Percentiles rank a stretch among this genome's conserved stretches.
phyloP scores from a whole-genome alignment of 2,329 filamentous ascomycete species.

The Tolypocladium album region DNA sequence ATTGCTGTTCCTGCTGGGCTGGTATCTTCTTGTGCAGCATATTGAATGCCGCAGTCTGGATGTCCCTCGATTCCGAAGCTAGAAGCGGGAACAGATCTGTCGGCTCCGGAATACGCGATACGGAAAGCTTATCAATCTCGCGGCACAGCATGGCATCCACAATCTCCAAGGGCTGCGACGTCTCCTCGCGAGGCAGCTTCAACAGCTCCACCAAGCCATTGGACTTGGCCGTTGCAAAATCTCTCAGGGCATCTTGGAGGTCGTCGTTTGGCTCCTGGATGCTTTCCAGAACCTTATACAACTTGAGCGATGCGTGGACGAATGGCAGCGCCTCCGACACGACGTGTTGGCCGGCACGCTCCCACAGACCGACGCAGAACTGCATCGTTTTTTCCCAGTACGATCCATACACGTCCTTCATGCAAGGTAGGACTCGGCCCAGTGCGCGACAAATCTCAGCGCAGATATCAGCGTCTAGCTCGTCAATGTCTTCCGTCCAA shows the following conservation, averaged over 20 bases:
- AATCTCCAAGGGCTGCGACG: slow-evolving; percentile 59
- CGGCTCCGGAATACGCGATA: slow-evolving; percentile 50
- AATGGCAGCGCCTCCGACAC: slow-evolving; percentile 45
- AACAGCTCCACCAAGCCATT: slow-evolving; percentile 53
- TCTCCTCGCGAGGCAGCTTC: slow-evolving; percentile 32
- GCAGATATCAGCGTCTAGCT: slow-evolving; percentile 31
- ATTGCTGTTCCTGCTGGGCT: slow-evolving; percentile 66
- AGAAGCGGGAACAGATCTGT: slow-evolving; percentile 66
- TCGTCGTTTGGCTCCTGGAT: slow-evolving; percentile 77
- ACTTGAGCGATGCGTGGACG: slow-evolving; percentile 60
- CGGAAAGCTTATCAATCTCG: slow-evolving; percentile 52
- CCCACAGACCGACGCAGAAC: slow-evolving; percentile 49
- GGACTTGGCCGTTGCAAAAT: slow-evolving; percentile 44
- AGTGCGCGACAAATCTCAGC: slow-evolving; percentile 46
- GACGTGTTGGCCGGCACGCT: slow-evolving; percentile 28
- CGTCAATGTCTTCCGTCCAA: slow-evolving; percentile 49
- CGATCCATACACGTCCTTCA: slow-evolving; percentile 75
- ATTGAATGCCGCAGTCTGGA: slow-evolving; percentile 73
- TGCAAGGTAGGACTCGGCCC: slow-evolving; percentile 54
- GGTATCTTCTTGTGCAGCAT: slow-evolving; percentile 76
- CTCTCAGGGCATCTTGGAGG: slow-evolving; percentile 61
- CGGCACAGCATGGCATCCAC: slow-evolving; percentile 66
- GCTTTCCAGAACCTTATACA: slow-evolving; percentile 52
- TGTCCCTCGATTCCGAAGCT: slow-evolving; percentile 59
- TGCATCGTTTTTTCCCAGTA: slow-evolving; percentile 66